phyloP scores from a whole-genome alignment of 345 rosid species.

The Durio zibethinus region DNA sequence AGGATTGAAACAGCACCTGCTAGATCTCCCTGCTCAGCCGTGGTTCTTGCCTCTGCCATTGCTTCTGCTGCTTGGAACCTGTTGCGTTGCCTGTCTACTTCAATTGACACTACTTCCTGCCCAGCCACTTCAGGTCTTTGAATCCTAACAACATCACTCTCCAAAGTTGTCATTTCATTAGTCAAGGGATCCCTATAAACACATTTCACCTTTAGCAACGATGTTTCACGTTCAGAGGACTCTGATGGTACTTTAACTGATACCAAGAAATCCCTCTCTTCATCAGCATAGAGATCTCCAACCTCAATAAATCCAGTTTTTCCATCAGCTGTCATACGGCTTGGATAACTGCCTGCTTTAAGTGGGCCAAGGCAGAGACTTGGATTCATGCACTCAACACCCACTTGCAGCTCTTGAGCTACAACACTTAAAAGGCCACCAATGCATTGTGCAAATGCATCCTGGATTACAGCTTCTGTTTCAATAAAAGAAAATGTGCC shows the following conservation, averaged over 20 bases:
- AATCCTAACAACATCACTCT: constrained; percentile 52
- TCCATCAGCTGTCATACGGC: constrained; percentile 44
- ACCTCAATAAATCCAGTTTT: constrained; percentile 56
- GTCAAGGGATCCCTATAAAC: constrained; percentile 72
- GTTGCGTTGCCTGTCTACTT: constrained; percentile 94
- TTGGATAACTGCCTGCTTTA: constrained; percentile 76
- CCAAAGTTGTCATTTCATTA: constrained; percentile 50
- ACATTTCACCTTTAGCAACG: constrained; percentile 71
- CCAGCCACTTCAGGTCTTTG: constrained; percentile 53
- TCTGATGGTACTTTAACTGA: constrained; percentile 66
- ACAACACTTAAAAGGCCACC: constrained; percentile 97
- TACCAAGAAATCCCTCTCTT: constrained; percentile 88
- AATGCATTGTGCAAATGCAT: constrained; percentile 98
- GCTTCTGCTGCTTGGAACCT: constrained; percentile 86
- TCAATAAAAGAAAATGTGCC: constrained; percentile 97
- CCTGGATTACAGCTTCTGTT: constrained; percentile 84
- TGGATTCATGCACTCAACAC: constrained; percentile 50
- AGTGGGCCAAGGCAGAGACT: constrained; percentile 52
- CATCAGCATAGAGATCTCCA: constrained; percentile 94
- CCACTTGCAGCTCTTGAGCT: constrained; percentile 77
- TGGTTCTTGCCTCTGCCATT: constrained; percentile 69
- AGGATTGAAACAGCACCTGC: constrained; percentile 63
- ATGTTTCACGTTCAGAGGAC: constrained; percentile 38
- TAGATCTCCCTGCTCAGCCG: constrained; percentile 83
- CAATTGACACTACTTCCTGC: constrained; percentile 55